These are phyloP conservation scores for Trametes versicolor DNA, from an alignment of 1,284 basidiomycete species.

Conservation along the genomic window DNA sequence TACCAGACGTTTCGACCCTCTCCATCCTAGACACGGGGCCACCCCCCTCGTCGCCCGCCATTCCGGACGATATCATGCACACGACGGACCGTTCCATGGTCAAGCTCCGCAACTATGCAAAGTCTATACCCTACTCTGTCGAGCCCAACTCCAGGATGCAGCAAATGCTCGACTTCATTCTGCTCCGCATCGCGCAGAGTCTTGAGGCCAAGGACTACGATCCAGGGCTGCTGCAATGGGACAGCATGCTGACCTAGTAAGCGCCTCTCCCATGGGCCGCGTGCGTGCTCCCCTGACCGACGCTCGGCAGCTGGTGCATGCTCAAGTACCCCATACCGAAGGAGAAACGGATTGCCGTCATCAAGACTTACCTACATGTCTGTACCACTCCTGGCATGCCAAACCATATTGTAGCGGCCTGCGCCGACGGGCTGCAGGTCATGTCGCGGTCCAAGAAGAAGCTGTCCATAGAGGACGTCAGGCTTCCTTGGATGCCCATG, in stretches of 20 bases:
- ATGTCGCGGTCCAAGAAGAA: slow-evolving; percentile 78
- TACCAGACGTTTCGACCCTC: slow-evolving; percentile 60
- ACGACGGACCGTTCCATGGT: slow-evolving; percentile 58
- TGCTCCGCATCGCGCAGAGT: slow-evolving; percentile 75
- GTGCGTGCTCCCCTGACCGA: slow-evolving; percentile 30
- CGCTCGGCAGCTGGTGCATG: slow-evolving; percentile 71
- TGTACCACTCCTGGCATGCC: slow-evolving; percentile 71
- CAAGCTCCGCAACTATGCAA: slow-evolving; percentile 69
- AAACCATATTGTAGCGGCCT: slow-evolving; percentile 63
- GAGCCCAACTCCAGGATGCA: slow-evolving; percentile 88
- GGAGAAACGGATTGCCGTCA: slow-evolving; percentile 79
- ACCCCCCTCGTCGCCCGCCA: slow-evolving; percentile 26
- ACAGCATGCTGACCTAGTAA: slow-evolving; percentile 79
- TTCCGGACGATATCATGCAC: slow-evolving; percentile 51
- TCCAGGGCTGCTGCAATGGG: slow-evolving; percentile 81
- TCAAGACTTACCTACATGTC: slow-evolving; percentile 83
- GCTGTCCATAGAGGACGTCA: slow-evolving; percentile 82
- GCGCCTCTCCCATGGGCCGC: slow-evolving; percentile 27
- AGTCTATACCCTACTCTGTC: slow-evolving; percentile 81
- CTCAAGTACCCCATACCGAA: slow-evolving; percentile 90
- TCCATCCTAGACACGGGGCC: slow-evolving; percentile 53
- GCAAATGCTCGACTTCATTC: slow-evolving; percentile 80
- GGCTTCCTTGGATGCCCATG: slow-evolving; percentile 90
- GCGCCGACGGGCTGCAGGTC: slow-evolving; percentile 64
- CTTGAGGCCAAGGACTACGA: slow-evolving; percentile 86